Conservation (phyloP, 176 grass and related monocot genomes). For the Ananas comosus region DNA sequence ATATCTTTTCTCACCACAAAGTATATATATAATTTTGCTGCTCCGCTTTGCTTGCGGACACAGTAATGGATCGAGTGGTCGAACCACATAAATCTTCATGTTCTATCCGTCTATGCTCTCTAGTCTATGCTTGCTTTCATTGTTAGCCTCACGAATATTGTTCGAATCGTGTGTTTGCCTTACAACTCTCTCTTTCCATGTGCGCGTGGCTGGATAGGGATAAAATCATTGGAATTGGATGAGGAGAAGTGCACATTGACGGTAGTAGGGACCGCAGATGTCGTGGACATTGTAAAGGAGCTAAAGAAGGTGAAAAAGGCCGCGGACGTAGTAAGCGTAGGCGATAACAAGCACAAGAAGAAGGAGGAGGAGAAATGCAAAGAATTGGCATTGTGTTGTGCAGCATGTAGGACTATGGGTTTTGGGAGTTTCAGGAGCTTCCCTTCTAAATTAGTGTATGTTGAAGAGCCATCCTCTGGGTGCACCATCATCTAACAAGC, state of each 20-base stretch:
- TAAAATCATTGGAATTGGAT: slow-evolving; percentile 10
- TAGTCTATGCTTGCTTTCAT: no score
- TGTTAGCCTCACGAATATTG: no score
- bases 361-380: neutral
- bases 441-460: neutral
- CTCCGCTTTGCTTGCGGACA: no score
- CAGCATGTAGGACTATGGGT: neutral
- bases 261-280: neutral
- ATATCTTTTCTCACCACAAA: no score
- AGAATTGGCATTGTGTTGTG: neutral
- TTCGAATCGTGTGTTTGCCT: neutral
- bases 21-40: no score
- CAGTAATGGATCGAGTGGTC: no score
- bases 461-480: neutral
- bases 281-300: slow-evolving; percentile 1
- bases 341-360: neutral
- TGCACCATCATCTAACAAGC: slow-evolving; percentile 1
- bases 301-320: neutral
- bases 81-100: no score
- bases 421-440: neutral
- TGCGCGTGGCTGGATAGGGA: neutral
- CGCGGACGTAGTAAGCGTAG: neutral
- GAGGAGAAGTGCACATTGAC: neutral
- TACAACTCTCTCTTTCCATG: neutral
- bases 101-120: no score